phyloP scores from a whole-genome alignment of 176 grass and related monocot genomes.

The Chloris gayana region DNA sequence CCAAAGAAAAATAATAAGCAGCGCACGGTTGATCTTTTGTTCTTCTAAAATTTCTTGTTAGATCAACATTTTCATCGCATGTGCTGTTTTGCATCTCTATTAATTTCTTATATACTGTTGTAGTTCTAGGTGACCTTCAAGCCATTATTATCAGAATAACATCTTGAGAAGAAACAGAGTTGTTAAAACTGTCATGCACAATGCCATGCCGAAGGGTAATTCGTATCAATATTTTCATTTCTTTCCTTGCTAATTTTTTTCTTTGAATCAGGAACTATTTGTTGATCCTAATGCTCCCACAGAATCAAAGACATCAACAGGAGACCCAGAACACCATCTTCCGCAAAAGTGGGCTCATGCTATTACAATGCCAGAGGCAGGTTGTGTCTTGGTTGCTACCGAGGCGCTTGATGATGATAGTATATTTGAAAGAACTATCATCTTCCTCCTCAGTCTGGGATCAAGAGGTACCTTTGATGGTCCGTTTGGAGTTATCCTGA shows the following conservation, averaged over 20 bases:
- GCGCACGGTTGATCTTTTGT: background rate
- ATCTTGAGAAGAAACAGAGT: too few relatives aligned
- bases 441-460: conserved; percentile 78
- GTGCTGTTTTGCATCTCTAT: background rate
- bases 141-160: background rate
- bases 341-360: conserved; percentile 85
- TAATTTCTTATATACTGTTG: background rate
- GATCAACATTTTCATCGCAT: conserved; percentile 8
- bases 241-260: background rate
- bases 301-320: conserved; percentile 27
- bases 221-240: background rate
- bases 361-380: conserved; percentile 78
- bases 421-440: conserved; percentile 73
- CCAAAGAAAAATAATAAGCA: background rate
- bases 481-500: conserved; percentile 82
- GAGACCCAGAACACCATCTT: conserved; percentile 37
- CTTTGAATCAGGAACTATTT: conserved; percentile 53
- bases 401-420: conserved; percentile 76
- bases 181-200: too few relatives aligned
- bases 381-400: conserved; percentile 83
- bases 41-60: background rate
- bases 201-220: background rate
- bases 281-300: conserved; percentile 46
- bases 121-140: background rate
- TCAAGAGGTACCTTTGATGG: conserved; percentile 55